Conservation (phyloP, 208 protist species). For the Acanthamoeba healyi region DNA sequence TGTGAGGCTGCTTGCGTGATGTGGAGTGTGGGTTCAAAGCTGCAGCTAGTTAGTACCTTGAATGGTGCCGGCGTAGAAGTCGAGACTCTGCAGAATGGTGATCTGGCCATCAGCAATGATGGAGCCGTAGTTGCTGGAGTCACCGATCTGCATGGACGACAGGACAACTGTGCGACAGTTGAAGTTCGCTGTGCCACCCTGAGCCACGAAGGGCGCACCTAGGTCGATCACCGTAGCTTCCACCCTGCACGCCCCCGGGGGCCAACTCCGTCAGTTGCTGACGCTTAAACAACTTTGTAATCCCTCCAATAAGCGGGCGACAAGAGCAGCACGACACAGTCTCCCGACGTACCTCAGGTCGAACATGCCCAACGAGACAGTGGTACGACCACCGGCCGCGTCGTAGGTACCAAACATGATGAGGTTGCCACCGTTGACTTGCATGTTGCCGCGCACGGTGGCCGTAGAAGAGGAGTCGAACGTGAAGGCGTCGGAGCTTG, state of each 20-base stretch:
- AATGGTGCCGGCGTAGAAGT: slow-evolving; percentile 24
- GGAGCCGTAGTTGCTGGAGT: background rate
- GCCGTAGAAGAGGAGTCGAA: background rate
- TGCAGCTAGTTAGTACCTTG: background rate
- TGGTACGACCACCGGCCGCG: slow-evolving; percentile 9
- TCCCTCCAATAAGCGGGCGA: too few relatives aligned
- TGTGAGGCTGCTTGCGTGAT: too few relatives aligned
- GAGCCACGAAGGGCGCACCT: slow-evolving; percentile 38
- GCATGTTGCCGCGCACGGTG: slow-evolving; percentile 14
- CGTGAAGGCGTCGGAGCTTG: slow-evolving; percentile 1
- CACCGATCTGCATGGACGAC: slow-evolving; percentile 49
- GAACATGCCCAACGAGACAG: background rate
- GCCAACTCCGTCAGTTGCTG: too few relatives aligned
- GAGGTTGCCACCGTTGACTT: slow-evolving; percentile 16
- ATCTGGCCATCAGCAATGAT: slow-evolving; percentile 40
- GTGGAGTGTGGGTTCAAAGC: background rate
- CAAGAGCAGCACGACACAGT: too few relatives aligned
- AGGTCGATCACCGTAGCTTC: slow-evolving; percentile 62
- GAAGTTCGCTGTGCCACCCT: slow-evolving; percentile 63
- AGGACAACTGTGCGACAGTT: slow-evolving; percentile 44
- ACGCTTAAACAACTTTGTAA: background rate
- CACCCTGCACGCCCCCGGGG: background rate
- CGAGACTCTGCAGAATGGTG: background rate
- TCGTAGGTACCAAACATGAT: slow-evolving; percentile 48
- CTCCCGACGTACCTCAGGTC: slow-evolving; percentile 45